phyloP scores from a whole-genome alignment of 2,329 filamentous ascomycete genomes.

The Metarhizium guizhouense region DNA sequence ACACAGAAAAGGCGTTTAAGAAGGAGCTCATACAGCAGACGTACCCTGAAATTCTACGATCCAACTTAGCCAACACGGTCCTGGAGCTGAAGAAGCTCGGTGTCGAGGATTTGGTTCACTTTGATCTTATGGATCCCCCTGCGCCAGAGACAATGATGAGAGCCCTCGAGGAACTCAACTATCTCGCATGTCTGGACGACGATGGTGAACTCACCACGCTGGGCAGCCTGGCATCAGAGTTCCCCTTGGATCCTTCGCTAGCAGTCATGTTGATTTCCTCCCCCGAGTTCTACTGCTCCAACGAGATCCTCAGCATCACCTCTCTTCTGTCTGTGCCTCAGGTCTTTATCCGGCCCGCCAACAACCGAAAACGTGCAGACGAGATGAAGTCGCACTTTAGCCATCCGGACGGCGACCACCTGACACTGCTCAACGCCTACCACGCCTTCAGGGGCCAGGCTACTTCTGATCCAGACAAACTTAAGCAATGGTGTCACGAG shows the following conservation, averaged over 20 bases:
- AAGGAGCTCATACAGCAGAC: conserved; percentile 97
- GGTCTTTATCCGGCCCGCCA: conserved; percentile 81
- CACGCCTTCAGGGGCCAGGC: conserved; percentile 83
- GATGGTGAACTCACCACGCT: conserved; percentile 86
- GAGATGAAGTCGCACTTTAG: conserved; percentile 95
- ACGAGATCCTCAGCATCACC: conserved; percentile 93
- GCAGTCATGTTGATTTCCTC: conserved; percentile 98
- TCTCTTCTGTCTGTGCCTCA: conserved; percentile 90
- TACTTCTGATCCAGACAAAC: conserved; percentile 51
- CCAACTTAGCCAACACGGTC: conserved; percentile 90
- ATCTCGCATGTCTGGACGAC: conserved; percentile 90
- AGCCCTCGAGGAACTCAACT: conserved; percentile 94
- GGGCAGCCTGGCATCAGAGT: conserved; percentile 83
- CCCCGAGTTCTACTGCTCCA: conserved; percentile 97
- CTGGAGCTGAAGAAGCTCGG: conserved; percentile 96
- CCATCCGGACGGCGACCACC: conserved; percentile 87
- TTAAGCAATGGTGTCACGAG: conserved; percentile 91
- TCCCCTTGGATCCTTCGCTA: conserved; percentile 85
- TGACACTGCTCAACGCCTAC: conserved; percentile 95
- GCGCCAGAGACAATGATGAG: conserved; percentile 98
- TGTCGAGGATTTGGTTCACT: conserved; percentile 91
- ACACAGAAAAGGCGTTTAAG: conserved; percentile 93
- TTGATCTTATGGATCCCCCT: conserved; percentile 97
- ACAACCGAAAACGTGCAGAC: conserved; percentile 81
- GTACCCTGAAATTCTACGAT: conserved; percentile 89